Conservation (phyloP, 1,284 basidiomycete genomes). For the Moniliophthora roreri region DNA sequence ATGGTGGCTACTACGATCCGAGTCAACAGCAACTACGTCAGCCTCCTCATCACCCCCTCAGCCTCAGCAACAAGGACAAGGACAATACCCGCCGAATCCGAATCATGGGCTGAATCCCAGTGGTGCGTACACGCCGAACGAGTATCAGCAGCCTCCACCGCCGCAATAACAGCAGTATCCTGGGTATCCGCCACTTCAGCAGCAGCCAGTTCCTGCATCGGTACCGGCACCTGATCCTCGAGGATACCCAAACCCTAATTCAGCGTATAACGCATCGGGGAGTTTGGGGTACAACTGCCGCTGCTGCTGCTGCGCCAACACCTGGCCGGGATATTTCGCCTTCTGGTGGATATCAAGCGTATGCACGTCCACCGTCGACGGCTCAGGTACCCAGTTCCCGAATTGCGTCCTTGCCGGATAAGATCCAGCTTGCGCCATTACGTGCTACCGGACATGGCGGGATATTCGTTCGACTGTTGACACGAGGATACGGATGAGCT, state of each 20-base stretch:
- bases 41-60: slow-evolving; percentile 33
- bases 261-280: too few species aligned
- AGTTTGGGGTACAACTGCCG: slow-evolving; percentile 5
- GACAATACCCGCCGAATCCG: too few species aligned
- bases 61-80: slow-evolving; percentile 18
- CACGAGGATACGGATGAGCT: too few species aligned
- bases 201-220: slow-evolving; percentile 4
- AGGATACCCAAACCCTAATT: neutral
- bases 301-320: neutral
- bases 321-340: neutral
- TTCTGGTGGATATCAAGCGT: neutral
- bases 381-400: neutral
- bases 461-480: too few species aligned
- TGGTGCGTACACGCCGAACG: slow-evolving; percentile 16
- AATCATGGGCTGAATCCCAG: too few species aligned
- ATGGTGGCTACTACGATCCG: slow-evolving; percentile 13
- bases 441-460: slow-evolving; percentile 16
- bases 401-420: slow-evolving; percentile 26
- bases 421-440: slow-evolving; percentile 61
- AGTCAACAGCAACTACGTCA: slow-evolving; percentile 6
- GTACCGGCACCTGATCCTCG: too few species aligned
- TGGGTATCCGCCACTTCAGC: slow-evolving; percentile 12
- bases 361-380: neutral
- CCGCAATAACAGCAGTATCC: slow-evolving; percentile 22
- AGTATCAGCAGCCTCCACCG: slow-evolving; percentile 22